A percentile compares a stretch with the other conserved stretches of the same genome.
Conservation (phyloP, 345 rosid species). For the Corchorus capsularis region DNA sequence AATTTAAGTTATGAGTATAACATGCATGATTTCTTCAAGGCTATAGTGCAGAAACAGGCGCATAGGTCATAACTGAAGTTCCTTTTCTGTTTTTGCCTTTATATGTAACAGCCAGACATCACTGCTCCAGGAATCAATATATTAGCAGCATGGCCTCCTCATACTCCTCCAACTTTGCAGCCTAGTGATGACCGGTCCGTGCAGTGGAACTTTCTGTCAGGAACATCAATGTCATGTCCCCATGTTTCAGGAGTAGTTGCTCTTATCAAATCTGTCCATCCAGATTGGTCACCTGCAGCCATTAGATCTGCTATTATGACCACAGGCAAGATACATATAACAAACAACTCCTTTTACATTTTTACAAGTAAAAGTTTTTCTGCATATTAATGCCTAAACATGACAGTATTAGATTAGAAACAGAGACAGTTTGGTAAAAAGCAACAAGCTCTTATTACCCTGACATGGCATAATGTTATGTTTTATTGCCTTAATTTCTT, state of each 20-base stretch:
- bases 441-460: neutral
- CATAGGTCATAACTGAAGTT: neutral
- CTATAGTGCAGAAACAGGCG: neutral
- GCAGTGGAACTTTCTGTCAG: conserved; percentile 65
- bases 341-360: neutral
- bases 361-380: too few species aligned
- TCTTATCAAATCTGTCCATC: conserved; percentile 63
- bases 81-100: neutral
- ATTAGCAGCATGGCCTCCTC: conserved; percentile 76
- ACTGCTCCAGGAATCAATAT: conserved; percentile 69
- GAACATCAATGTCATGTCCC: conserved; percentile 83
- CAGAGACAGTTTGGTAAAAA: neutral
- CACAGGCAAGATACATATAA: conserved; percentile 40
- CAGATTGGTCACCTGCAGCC: conserved; percentile 72
- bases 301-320: conserved; percentile 79
- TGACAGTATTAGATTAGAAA: neutral
- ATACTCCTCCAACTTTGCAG: conserved; percentile 44
- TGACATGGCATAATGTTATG: neutral
- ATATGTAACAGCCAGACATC: conserved; percentile 57
- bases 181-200: conserved; percentile 35
- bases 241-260: conserved; percentile 69
- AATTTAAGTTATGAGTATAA: neutral
- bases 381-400: neutral
- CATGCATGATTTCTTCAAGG: neutral
- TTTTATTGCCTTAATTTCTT: neutral